These are phyloP conservation scores for Crithidia expoeki DNA, from an alignment of 208 protist species.

Conservation along the genomic window DNA sequence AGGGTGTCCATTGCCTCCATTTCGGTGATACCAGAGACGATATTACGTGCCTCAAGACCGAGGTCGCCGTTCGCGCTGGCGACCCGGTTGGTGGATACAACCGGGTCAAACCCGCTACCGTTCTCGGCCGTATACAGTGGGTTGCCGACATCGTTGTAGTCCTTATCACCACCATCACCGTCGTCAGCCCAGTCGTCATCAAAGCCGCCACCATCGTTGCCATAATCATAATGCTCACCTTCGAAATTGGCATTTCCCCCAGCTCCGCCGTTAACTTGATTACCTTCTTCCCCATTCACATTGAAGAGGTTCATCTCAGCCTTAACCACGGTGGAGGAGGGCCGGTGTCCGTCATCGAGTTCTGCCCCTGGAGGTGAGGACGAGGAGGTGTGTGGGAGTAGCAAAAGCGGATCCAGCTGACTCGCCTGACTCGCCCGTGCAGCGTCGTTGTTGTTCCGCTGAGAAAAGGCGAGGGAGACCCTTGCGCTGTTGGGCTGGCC, in stretches of 20 bases:
- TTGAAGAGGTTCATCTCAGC: neutral
- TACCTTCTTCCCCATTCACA: no score
- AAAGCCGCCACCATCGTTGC: slow-evolving; percentile 5
- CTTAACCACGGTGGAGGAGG: neutral
- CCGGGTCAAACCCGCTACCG: neutral
- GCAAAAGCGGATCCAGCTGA: slow-evolving; percentile 51
- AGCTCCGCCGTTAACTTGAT: no score
- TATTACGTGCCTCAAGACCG: slow-evolving; percentile 45
- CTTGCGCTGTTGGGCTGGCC: slow-evolving; percentile 5
- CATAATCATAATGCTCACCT: slow-evolving; percentile 1
- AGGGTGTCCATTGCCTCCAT: slow-evolving; percentile 69
- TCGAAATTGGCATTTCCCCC: neutral
- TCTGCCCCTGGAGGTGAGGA: slow-evolving; percentile 1
- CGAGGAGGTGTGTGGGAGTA: slow-evolving; percentile 40
- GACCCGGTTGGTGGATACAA: neutral
- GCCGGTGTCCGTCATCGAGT: neutral
- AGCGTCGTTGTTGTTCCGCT: slow-evolving; percentile 15
- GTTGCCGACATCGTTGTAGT: slow-evolving; percentile 8
- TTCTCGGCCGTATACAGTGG: slow-evolving; percentile 1
- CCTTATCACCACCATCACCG: slow-evolving; percentile 27
- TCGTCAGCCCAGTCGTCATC: slow-evolving; percentile 20
- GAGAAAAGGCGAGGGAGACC: slow-evolving; percentile 11
- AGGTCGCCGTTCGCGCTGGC: slow-evolving; percentile 15
- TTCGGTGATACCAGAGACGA: slow-evolving; percentile 68
- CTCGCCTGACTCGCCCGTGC: slow-evolving; percentile 2